Base-by-base conservation (phyloP, 192 early-diverging fungal species). In the Backusella mclennaniae region DNA sequence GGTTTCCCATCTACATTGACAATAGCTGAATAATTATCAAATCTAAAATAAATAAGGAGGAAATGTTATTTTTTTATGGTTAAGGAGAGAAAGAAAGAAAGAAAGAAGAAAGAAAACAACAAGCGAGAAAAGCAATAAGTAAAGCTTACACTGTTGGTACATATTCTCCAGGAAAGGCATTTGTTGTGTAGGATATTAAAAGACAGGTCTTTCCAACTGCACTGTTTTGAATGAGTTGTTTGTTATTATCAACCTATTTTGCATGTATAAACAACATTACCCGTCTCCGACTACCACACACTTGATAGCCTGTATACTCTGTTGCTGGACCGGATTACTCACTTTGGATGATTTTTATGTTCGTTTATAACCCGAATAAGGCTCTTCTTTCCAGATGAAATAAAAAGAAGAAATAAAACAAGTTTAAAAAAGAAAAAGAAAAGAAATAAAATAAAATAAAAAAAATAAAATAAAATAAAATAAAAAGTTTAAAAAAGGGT, bases 111-210 rank as follows among this genome's bases (percentile, higher is more conserved):
- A 4, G 1, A 33, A 33, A 33, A 3, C 33, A 33, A 39, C 38
- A 11, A 39, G 38, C 11, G 9, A 39, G 38, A 39, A 39, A 39
- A 11, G 11, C 38, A 39, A 3, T 12, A 3, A 39, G 38, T 19
- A 31, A 14, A 17, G 26, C 44, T 89, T 95, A 98, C 96, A 99
- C 98, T 73, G 98, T 99, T 71, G 98, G 98, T 82, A 99, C 97
- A 83, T 99, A 99, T 89, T 99, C 98, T 69, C 98, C 98, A n/a
- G 98, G 98, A 87, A 99, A 99, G 36, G 98, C 98, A 88, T 99
- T 99, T 76, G 98, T 99, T 19, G 98, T 99, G 88, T 99, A 99
- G 85, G 90, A 92, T 85, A 99, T 99, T 73, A 99, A 85, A 46
- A 97, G 92, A 83, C 97, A 99, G 52, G 97, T 99, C 86, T 99